A percentile compares a stretch with the other conserved stretches of the same genome.
phyloP scores from a whole-genome alignment of 768 basidiomycete genomes.

The Lactifluus pinguis region DNA sequence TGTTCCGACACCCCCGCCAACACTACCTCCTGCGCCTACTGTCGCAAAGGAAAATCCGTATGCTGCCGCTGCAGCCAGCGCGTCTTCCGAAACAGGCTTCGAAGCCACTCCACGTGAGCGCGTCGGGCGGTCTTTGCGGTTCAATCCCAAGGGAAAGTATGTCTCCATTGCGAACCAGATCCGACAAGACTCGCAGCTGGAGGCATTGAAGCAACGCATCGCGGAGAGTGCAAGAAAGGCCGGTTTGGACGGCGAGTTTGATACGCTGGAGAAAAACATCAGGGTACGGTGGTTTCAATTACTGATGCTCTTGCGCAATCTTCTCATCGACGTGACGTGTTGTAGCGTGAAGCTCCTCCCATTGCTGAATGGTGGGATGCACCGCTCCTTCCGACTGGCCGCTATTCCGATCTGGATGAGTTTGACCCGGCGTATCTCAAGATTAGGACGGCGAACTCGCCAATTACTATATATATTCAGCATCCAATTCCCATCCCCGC shows the following conservation, averaged over 20 bases:
- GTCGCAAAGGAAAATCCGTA: conserved; percentile 65
- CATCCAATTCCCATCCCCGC: conserved; percentile 96
- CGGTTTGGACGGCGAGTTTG: conserved; percentile 86
- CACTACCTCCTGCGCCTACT: conserved; percentile 28
- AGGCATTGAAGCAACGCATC: conserved; percentile 86
- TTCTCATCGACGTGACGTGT: conserved; percentile 1
- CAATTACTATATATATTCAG: conserved; percentile 86
- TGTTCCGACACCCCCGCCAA: conserved; percentile 50
- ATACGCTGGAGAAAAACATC: conserved; percentile 84
- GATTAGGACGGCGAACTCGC: conserved; percentile 57
- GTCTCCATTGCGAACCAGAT: conserved; percentile 62
- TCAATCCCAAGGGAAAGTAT: conserved; percentile 92
- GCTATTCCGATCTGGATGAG: conserved; percentile 60
- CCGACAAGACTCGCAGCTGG: conserved; percentile 70
- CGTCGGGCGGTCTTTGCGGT: conserved; percentile 61
- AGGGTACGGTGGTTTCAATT: conserved; percentile 42
- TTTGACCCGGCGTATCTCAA: conserved; percentile 49
- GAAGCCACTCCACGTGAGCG: conserved; percentile 71
- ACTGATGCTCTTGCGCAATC: background rate
- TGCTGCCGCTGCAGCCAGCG: conserved; percentile 38
- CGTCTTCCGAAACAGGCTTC: conserved; percentile 51
- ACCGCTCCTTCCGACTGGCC: conserved; percentile 68
- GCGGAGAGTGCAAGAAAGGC: conserved; percentile 90
- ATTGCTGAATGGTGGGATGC: conserved; percentile 98
- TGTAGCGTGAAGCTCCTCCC: conserved; percentile 78